Evolutionary conservation across 1,284 basidiomycete species (phyloP).

Genomic region (Retiboletus flavoniger): DNA sequence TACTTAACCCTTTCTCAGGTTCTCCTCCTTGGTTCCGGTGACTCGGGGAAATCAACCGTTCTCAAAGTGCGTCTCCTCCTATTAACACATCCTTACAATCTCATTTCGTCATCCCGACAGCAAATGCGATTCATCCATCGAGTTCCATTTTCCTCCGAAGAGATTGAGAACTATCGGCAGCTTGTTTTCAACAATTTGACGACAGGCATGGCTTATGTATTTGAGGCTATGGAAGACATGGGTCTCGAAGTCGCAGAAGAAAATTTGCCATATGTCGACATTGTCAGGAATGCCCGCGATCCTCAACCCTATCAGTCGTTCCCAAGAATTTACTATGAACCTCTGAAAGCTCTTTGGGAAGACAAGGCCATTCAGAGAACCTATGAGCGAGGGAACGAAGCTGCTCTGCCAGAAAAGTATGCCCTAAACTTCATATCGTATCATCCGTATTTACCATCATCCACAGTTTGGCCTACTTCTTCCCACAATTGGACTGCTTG

Average conservation of each 20-base stretch:
- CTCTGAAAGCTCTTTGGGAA: constrained; percentile 74
- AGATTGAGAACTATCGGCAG: constrained; percentile 81
- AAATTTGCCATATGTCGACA: constrained; percentile 54
- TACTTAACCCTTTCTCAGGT: constrained; percentile 46
- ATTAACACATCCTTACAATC: not conserved
- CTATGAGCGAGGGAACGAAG: constrained; percentile 78
- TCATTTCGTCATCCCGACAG: constrained; percentile 36
- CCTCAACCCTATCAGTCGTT: constrained; percentile 80
- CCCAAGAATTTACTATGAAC: constrained; percentile 60
- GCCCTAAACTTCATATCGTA: constrained; percentile 20
- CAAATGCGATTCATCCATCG: constrained; percentile 90
- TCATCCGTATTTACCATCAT: constrained; percentile 6
- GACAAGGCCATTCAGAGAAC: constrained; percentile 76
- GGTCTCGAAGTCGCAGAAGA: constrained; percentile 67
- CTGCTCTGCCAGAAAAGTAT: constrained; percentile 86
- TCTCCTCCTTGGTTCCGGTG: constrained; percentile 89
- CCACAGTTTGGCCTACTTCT: constrained; percentile 69
- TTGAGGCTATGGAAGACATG: constrained; percentile 90
- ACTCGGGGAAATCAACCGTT: constrained; percentile 91
- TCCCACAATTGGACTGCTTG: constrained; percentile 74
- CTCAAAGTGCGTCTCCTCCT: constrained; percentile 61
- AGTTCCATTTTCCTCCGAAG: constrained; percentile 71
- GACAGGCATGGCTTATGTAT: constrained; percentile 76
- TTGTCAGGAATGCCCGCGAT: constrained; percentile 69
- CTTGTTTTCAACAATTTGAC: constrained; percentile 91